These are phyloP conservation scores for Capsicum pubescens DNA, from an alignment of 257 asterid species.

Conservation along the genomic window DNA sequence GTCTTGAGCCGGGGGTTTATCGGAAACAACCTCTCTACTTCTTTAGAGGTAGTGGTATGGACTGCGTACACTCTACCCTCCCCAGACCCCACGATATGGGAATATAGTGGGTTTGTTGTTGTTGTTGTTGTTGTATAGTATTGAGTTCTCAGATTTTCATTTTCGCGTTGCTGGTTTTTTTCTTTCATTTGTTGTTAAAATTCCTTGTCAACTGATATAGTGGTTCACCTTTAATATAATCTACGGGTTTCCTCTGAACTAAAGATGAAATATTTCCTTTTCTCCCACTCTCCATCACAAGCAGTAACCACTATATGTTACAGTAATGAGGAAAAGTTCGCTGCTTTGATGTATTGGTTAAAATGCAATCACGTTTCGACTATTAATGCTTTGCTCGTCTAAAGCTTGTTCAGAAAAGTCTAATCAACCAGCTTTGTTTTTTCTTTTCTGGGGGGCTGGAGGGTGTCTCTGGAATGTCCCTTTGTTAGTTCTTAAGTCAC, in stretches of 20 bases:
- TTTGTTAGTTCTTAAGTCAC: not conserved
- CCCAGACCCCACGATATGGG: no score
- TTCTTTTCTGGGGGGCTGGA: no score
- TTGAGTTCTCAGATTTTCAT: not conserved
- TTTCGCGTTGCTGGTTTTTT: not conserved
- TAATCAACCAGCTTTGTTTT: not conserved
- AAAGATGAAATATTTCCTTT: not conserved
- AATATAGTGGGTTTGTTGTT: no score
- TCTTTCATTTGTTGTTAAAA: not conserved
- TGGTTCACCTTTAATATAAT: not conserved
- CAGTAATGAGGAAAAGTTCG: not conserved
- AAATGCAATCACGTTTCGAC: not conserved
- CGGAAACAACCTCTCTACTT: no score
- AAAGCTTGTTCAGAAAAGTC: not conserved
- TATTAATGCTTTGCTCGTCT: not conserved
- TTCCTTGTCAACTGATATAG: not conserved
- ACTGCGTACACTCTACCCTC: no score
- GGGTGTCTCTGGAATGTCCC: not conserved
- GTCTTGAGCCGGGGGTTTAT: no score
- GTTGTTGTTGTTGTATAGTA: not conserved
- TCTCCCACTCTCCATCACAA: not conserved
- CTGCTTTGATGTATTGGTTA: not conserved
- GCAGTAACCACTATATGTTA: not conserved
- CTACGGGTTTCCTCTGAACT: not conserved
- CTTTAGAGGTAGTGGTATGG: no score